A percentile compares a stretch with the other conserved stretches of the same genome.
Conservation (phyloP, 495 filamentous ascomycete genomes). For the Aspergillus haitiensis region DNA sequence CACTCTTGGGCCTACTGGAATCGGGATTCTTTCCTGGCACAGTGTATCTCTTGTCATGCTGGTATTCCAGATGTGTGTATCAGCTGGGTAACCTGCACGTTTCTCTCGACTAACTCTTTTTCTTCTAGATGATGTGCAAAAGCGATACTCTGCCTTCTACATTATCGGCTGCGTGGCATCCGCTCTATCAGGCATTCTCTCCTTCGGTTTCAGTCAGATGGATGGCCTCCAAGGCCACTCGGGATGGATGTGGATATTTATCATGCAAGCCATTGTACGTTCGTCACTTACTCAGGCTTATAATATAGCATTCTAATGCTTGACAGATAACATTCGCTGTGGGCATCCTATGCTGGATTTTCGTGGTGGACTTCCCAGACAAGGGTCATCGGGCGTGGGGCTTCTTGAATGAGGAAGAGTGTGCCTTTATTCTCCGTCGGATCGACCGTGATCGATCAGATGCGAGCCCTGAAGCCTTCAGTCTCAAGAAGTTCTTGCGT, state of each 20-base stretch:
- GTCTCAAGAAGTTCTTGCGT: conserved; percentile 46
- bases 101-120: not conserved
- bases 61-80: conserved; percentile 58
- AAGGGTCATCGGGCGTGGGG: conserved; percentile 50
- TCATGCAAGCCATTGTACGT: conserved; percentile 56
- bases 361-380: conserved; percentile 60
- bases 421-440: conserved; percentile 54
- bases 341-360: conserved; percentile 45
- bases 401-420: conserved; percentile 51
- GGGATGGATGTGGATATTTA: conserved; percentile 69
- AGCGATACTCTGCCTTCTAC: conserved; percentile 64
- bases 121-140: conserved; percentile 56
- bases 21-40: conserved; percentile 64
- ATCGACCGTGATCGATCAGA: conserved; percentile 60
- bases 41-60: conserved; percentile 63
- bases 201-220: conserved; percentile 64
- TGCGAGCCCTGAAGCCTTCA: conserved; percentile 49
- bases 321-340: conserved; percentile 40
- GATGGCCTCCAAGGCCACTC: conserved; percentile 43
- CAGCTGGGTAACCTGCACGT: too few species aligned
- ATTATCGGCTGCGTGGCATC: conserved; percentile 62
- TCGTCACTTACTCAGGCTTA: not conserved
- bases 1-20: conserved; percentile 61
- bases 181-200: conserved; percentile 61
- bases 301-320: not conserved